Conservation (phyloP, 1,284 basidiomycete genomes). For the Trichosporon sp. region DNA sequence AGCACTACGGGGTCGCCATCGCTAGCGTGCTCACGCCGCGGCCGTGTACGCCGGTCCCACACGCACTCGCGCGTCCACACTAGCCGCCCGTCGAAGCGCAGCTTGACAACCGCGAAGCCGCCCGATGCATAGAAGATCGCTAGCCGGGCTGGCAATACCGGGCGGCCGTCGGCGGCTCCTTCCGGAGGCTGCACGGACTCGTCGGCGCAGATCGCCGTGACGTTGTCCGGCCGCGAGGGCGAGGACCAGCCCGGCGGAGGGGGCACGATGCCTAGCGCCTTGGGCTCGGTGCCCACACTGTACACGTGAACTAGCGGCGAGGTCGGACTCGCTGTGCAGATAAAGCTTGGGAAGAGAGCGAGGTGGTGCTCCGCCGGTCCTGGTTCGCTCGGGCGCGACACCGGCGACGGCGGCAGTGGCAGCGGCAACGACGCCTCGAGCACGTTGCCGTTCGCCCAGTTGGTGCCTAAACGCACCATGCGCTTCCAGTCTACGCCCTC, state of each 20-base stretch:
- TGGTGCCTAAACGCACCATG: constrained; percentile 45
- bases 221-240: constrained; percentile 41
- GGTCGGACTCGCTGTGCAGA: constrained; percentile 40
- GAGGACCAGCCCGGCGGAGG: constrained; percentile 49
- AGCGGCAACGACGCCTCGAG: constrained; percentile 33
- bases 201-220: constrained; percentile 45
- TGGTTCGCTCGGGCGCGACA: not conserved
- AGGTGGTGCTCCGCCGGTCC: constrained; percentile 30
- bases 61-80: constrained; percentile 36
- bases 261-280: constrained; percentile 43
- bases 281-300: constrained; percentile 14
- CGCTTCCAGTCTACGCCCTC: constrained; percentile 50
- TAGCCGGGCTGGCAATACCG: constrained; percentile 34
- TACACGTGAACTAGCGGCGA: constrained; percentile 47
- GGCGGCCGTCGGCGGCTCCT: not conserved
- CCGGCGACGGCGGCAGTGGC: constrained; percentile 32
- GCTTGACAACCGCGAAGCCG: constrained; percentile 41
- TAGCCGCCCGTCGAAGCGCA: constrained; percentile 18
- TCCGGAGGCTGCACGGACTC: constrained; percentile 23
- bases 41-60: not conserved
- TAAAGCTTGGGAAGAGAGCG: constrained; percentile 46
- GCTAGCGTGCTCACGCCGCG: not conserved
- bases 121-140: constrained; percentile 47
- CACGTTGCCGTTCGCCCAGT: constrained; percentile 49
- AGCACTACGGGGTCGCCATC: constrained; percentile 41